phyloP scores from a whole-genome alignment of 805 yeast species.

The Nakazawaea peltata region DNA sequence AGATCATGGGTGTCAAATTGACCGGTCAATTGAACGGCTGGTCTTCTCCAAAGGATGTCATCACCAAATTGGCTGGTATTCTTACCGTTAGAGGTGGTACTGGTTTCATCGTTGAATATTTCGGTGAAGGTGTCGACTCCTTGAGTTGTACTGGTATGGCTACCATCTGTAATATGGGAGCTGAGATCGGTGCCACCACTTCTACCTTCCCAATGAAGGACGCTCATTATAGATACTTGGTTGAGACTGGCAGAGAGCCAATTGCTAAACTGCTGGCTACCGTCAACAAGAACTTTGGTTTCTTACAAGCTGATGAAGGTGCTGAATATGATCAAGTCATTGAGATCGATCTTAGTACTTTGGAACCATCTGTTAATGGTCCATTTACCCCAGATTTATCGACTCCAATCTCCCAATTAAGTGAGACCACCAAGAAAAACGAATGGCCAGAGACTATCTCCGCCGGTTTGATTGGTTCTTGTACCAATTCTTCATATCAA shows the following conservation, averaged over 20 bases:
- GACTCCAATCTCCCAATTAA: conserved; percentile 85
- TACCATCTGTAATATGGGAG: conserved; percentile 99
- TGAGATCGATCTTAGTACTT: conserved; percentile 80
- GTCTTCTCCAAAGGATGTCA: conserved; percentile 96
- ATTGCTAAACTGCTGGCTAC: conserved; percentile 75
- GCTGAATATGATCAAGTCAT: conserved; percentile 90
- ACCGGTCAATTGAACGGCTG: conserved; percentile 91
- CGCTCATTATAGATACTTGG: conserved; percentile 79
- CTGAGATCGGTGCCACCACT: conserved; percentile 98
- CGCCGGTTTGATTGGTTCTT: conserved; percentile 96
- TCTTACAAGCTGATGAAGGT: conserved; percentile 83
- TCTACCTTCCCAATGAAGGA: conserved; percentile 95
- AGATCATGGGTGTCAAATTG: conserved; percentile 88
- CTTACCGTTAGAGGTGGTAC: conserved; percentile 98
- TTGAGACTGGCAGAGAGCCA: conserved; percentile 78
- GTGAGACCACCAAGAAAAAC: conserved; percentile 73
- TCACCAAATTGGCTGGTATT: conserved; percentile 86
- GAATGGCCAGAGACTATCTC: conserved; percentile 90
- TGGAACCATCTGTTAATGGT: conserved; percentile 96
- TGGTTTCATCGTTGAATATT: conserved; percentile 93
- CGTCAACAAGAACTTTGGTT: conserved; percentile 52
- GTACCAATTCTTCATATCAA: conserved; percentile 98
- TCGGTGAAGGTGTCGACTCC: conserved; percentile 89
- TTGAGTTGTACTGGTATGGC: conserved; percentile 99
- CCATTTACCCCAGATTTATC: conserved; percentile 98